Conservation (phyloP, 2,329 filamentous ascomycete species). For the Westerdykella aurantiaca region DNA sequence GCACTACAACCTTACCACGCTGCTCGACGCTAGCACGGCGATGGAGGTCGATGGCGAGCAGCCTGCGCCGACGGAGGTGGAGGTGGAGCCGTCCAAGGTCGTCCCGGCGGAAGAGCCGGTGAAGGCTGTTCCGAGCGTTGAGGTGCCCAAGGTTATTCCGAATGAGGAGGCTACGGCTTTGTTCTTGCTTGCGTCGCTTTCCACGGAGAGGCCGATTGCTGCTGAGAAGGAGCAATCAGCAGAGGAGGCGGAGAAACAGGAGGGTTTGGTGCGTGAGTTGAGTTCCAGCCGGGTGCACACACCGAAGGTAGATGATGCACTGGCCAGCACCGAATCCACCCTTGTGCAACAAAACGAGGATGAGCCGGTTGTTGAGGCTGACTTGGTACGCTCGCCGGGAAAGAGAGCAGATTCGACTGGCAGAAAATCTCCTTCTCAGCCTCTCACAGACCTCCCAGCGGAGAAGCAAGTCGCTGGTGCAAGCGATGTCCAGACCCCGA, state of each 20-base stretch:
- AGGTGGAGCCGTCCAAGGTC: background rate
- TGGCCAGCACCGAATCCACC: no score
- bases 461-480: no score
- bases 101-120: background rate
- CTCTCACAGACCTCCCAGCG: no score
- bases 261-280: no score
- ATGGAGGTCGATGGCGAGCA: conserved; percentile 31
- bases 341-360: no score
- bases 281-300: no score
- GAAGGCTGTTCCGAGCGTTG: background rate
- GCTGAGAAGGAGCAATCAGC: background rate
- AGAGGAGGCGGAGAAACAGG: background rate
- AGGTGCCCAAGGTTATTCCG: conserved; percentile 22
- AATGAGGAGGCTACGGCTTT: conserved; percentile 41
- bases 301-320: no score
- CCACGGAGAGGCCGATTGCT: conserved; percentile 17
- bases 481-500: no score
- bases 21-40: conserved; percentile 25
- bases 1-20: conserved; percentile 32
- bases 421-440: no score
- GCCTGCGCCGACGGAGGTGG: conserved; percentile 9
- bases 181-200: conserved; percentile 34
- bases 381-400: no score
- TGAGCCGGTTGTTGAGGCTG: no score
- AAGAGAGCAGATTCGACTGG: no score